Evolutionary conservation across 768 basidiomycete species (phyloP), one percentile per base, ranked within the genome.

Genomic region (Gloeopeniophorella convolvens): DNA sequence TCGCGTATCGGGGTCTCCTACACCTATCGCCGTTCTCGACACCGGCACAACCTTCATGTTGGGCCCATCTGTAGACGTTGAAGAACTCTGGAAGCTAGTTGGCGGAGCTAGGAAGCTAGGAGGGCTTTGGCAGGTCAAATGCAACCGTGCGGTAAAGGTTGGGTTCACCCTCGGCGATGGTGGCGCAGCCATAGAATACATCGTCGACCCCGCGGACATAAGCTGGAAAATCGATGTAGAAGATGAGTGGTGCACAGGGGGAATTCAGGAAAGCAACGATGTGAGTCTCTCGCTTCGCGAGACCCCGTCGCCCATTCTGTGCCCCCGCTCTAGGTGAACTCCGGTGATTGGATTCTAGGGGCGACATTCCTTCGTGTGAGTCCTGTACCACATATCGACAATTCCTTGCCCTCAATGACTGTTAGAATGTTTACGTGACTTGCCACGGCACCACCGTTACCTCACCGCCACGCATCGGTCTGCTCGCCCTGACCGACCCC

Each of bases 341-440:
- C 76, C 11, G 77, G 73, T 4, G 80, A 82, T 62, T 83, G 79
- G 78, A 66, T 83, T 5, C 67, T 80, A 16, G 80, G 79, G n/a
- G 78, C 78, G 45, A 67, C 71, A 15, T 80, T 79, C 49, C 67
- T 82, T 48, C 69, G 79, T 56, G 79, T 76, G 50, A 48, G 70
- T 65, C 23, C 20, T 44, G 16, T 26, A 16, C 33, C 33, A 33
- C 33, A 49, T 27, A 30, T 45, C 31, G 42, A 26, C 37, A 24
- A 49, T 44, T 43, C 42, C 37, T 18, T 23, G 50, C 40, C n/a
- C 24, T 34, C 42, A 48, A 48, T 28, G 48, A 33, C 41, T 42
- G 32, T 30, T 48, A 77, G 79, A 82, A 80, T 58, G 74, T 76
- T 23, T 80, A 81, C 47, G 72, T 69, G 34, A 68, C 70, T 30